phyloP scores from a whole-genome alignment of 768 basidiomycete genomes.

The Boletus reticulatus region DNA sequence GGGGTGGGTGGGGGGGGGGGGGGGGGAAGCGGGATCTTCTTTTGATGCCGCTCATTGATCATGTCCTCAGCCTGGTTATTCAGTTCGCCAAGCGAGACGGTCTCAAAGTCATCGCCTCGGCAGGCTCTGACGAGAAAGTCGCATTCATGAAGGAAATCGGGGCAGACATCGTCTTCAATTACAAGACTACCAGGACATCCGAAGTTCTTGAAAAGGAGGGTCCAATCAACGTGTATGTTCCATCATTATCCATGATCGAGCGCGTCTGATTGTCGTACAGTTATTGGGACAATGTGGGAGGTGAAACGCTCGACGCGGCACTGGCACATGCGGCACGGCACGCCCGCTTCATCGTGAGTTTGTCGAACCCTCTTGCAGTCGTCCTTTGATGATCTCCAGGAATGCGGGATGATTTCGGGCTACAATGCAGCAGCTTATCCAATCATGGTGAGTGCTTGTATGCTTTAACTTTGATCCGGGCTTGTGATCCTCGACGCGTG shows the following conservation, averaged over 20 bases:
- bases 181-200: conserved; percentile 4
- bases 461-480: not conserved
- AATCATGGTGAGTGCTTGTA: not conserved
- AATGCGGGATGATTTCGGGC: not conserved
- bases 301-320: conserved; percentile 3
- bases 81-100: conserved; percentile 9
- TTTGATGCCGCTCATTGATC: too few species aligned
- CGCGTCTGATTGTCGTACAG: not conserved
- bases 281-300: conserved; percentile 5
- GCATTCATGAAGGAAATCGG: conserved; percentile 4
- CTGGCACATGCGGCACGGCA: conserved; percentile 1
- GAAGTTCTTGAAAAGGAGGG: conserved; percentile 3
- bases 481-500: not conserved
- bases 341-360: conserved; percentile 7
- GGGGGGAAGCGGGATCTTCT: too few species aligned
- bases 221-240: conserved; percentile 1
- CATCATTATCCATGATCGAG: not conserved
- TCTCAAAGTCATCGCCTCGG: conserved; percentile 7
- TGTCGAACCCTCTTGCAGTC: too few species aligned
- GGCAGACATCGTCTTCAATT: conserved; percentile 1
- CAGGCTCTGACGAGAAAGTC: conserved; percentile 3
- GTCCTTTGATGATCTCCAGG: not conserved
- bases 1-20: too few species aligned
- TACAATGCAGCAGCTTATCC: not conserved
- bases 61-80: not conserved